A percentile compares a stretch with the other conserved stretches of the same genome.
Conservation (phyloP, 2,329 filamentous ascomycete genomes). For the Cladosporium sp. region DNA sequence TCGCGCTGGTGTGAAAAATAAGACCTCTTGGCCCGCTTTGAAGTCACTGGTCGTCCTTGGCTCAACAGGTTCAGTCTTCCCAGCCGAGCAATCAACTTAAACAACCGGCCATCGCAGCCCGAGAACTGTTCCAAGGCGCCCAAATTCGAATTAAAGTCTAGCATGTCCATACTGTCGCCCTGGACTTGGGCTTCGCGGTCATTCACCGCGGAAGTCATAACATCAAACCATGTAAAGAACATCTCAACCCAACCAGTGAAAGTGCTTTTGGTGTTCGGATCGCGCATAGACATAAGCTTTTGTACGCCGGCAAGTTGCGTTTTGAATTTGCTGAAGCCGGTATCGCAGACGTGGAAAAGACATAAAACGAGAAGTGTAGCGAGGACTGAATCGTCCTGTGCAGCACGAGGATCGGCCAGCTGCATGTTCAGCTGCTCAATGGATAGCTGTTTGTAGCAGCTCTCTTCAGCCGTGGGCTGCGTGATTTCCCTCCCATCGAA, state of each 20-base stretch:
- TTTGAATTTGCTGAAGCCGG: conserved; percentile 86
- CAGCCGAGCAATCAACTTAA: conserved; percentile 78
- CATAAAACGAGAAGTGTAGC: conserved; percentile 84
- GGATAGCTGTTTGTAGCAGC: conserved; percentile 77
- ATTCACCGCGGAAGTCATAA: conserved; percentile 86
- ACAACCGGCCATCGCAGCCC: conserved; percentile 80
- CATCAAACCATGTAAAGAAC: conserved; percentile 91
- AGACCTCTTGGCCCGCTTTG: conserved; percentile 15
- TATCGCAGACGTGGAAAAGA: conserved; percentile 90
- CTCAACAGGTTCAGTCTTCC: conserved; percentile 80
- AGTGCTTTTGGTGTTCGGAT: conserved; percentile 53
- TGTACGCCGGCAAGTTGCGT: conserved; percentile 91
- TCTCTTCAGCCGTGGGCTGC: conserved; percentile 68
- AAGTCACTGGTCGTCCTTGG: conserved; percentile 50
- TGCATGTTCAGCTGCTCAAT: conserved; percentile 80
- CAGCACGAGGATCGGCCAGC: conserved; percentile 68
- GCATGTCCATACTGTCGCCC: conserved; percentile 58
- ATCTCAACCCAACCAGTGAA: conserved; percentile 87
- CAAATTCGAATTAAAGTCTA: conserved; percentile 60
- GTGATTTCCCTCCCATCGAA: conserved; percentile 33
- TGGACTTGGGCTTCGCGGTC: conserved; percentile 80
- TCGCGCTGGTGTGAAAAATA: neutral
- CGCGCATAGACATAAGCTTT: conserved; percentile 76
- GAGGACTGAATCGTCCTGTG: conserved; percentile 79
- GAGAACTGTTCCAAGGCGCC: conserved; percentile 78